Percentiles rank a stretch among this genome's conserved stretches.
Evolutionary conservation across 805 yeast genomes (phyloP).

Genomic region (Wickerhamomyces bovis): DNA sequence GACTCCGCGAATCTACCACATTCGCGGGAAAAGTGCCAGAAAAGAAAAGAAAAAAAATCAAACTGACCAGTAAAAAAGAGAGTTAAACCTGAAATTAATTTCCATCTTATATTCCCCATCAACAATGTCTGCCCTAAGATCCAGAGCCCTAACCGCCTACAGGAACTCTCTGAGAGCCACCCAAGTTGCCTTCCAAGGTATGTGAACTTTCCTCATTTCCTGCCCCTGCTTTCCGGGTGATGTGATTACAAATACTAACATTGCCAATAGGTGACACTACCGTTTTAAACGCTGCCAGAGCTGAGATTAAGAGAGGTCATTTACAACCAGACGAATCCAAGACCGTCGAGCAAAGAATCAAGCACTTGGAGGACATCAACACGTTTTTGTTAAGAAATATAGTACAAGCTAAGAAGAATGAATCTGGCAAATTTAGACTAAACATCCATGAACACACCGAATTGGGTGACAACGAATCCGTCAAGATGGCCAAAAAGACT

Average conservation of each 20-base stretch:
- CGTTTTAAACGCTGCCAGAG: constrained; percentile 54
- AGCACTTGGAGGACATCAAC: constrained; percentile 65
- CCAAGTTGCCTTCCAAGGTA: constrained; percentile 45
- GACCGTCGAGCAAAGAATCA: constrained; percentile 42
- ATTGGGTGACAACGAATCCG: constrained; percentile 82
- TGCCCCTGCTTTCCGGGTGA: too few species aligned
- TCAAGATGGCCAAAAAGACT: constrained; percentile 45
- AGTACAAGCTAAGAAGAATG: constrained; percentile 57
- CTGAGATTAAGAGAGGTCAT: constrained; percentile 50
- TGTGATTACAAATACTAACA: constrained; percentile 15
- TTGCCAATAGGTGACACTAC: constrained; percentile 25
- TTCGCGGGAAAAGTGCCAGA: not conserved
- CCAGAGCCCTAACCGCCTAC: constrained; percentile 46
- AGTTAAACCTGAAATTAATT: not conserved
- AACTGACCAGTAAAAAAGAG: not conserved
- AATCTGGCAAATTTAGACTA: constrained; percentile 42
- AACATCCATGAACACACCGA: constrained; percentile 80
- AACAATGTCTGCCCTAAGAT: not conserved
- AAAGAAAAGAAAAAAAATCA: not conserved
- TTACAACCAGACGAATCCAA: constrained; percentile 43
- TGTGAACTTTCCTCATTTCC: constrained; percentile 6
- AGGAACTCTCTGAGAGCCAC: constrained; percentile 65
- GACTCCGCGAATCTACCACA: not conserved
- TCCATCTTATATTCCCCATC: not conserved
- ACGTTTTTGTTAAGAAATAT: constrained; percentile 62